Percentiles rank a stretch among this genome's conserved stretches.
These are phyloP conservation scores for Solanum hybrid DNA, from an alignment of 305 asterid species.

Conservation along the genomic window DNA sequence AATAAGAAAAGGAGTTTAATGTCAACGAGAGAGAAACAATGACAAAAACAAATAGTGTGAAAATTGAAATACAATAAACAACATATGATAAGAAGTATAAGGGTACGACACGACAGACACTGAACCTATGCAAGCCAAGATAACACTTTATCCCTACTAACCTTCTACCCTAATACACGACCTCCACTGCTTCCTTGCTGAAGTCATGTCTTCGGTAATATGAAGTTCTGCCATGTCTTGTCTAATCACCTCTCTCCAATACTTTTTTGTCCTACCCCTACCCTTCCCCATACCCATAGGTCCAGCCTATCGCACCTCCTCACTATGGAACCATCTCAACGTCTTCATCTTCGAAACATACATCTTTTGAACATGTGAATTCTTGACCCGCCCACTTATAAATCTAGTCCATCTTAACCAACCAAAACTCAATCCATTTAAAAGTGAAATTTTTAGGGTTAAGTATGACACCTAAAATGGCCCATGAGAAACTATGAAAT, in stretches of 20 bases:
- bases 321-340: neutral
- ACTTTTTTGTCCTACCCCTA: neutral
- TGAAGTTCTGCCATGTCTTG: neutral
- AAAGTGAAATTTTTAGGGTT: neutral
- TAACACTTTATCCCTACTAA: neutral
- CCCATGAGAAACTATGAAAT: neutral
- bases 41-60: too few relatives aligned
- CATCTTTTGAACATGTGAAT: neutral
- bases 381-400: neutral
- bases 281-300: neutral
- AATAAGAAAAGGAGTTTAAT: too few relatives aligned
- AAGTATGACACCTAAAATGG: neutral
- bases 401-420: neutral
- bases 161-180: neutral
- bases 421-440: neutral
- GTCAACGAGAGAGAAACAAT: too few relatives aligned
- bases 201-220: neutral
- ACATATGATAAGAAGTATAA: neutral
- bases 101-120: neutral
- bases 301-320: neutral
- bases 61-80: neutral
- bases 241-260: neutral
- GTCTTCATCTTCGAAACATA: neutral
- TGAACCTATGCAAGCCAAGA: neutral
- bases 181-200: neutral